A percentile compares a stretch with the other conserved stretches of the same genome.
These are phyloP conservation scores for Penicillium brevicompactum DNA, from an alignment of 2,329 filamentous ascomycete genomes.

Conservation along the genomic window DNA sequence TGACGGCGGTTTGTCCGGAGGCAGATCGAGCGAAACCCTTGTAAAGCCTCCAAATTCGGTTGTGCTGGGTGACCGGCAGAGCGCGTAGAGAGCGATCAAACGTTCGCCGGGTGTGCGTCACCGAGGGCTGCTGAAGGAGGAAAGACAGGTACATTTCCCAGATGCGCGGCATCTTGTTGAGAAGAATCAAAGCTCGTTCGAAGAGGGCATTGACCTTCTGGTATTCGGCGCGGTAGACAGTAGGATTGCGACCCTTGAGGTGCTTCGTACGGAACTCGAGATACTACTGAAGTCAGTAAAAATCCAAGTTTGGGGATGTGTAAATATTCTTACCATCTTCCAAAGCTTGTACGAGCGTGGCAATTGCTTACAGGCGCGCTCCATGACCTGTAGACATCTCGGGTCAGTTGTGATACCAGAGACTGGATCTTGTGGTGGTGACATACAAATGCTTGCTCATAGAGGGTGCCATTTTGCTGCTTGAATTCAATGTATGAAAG, in stretches of 20 bases:
- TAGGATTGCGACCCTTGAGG: constrained; percentile 78
- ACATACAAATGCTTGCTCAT: constrained; percentile 78
- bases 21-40: constrained; percentile 88
- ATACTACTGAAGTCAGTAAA: constrained; percentile 60
- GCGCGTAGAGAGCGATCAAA: constrained; percentile 93
- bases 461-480: constrained; percentile 76
- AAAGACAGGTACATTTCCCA: constrained; percentile 98
- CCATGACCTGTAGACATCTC: constrained; percentile 61
- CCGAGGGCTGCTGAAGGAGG: constrained; percentile 84
- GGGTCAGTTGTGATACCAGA: constrained; percentile 8
- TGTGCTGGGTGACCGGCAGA: constrained; percentile 91
- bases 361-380: constrained; percentile 85
- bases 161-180: constrained; percentile 98
- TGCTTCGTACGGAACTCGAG: constrained; percentile 82
- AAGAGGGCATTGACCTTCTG: constrained; percentile 94
- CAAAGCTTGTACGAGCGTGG: constrained; percentile 97
- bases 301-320: neutral
- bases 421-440: neutral
- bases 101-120: constrained; percentile 80
- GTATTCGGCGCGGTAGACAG: constrained; percentile 76
- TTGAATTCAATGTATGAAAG: constrained; percentile 93
- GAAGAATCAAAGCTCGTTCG: constrained; percentile 84
- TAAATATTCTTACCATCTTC: constrained; percentile 70
- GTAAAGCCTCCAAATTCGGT: constrained; percentile 92
- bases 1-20: constrained; percentile 85